Percentiles rank a stretch among this genome's conserved stretches.
These are phyloP conservation scores for Avena atlantica DNA, from an alignment of 176 grass and related monocot species.

Conservation along the genomic window DNA sequence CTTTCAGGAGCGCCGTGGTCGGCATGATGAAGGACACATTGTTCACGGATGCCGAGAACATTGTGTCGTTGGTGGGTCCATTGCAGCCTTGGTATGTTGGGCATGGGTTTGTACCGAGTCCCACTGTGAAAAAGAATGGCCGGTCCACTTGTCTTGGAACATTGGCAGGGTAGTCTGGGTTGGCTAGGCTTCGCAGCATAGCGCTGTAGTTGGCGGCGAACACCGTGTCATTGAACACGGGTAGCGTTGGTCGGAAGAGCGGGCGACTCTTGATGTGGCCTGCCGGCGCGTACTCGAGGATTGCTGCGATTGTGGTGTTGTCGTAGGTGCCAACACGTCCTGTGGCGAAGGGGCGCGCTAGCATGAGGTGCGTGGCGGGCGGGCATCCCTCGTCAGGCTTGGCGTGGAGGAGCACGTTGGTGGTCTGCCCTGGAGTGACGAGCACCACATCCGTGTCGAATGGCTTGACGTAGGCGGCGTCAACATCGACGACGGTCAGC, in stretches of 20 bases:
- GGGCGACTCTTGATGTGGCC: conserved; percentile 43
- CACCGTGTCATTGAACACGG: conserved; percentile 68
- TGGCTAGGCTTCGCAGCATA: conserved; percentile 64
- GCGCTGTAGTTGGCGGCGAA: conserved; percentile 52
- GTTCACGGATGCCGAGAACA: conserved; percentile 68
- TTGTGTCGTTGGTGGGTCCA: conserved; percentile 74
- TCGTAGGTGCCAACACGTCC: conserved; percentile 61
- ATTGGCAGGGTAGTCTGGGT: conserved; percentile 45
- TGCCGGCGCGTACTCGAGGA: conserved; percentile 63
- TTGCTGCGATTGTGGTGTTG: conserved; percentile 67
- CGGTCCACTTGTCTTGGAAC: conserved; percentile 59
- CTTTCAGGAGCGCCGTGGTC: conserved; percentile 61
- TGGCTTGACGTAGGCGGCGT: conserved; percentile 67
- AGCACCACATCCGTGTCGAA: conserved; percentile 64
- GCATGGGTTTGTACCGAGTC: conserved; percentile 72
- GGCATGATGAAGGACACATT: conserved; percentile 76
- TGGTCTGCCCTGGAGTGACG: conserved; percentile 75
- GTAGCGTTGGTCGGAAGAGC: conserved; percentile 53
- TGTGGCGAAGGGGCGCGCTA: conserved; percentile 62
- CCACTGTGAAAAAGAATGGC: conserved; percentile 80
- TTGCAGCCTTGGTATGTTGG: conserved; percentile 65
- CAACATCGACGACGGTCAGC: conserved; percentile 68
- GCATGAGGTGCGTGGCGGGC: conserved; percentile 60
- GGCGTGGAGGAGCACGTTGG: conserved; percentile 72
- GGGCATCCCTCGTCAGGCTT: conserved; percentile 33